Conservation (phyloP, 305 asterid species). For the Striga hermonthica region DNA sequence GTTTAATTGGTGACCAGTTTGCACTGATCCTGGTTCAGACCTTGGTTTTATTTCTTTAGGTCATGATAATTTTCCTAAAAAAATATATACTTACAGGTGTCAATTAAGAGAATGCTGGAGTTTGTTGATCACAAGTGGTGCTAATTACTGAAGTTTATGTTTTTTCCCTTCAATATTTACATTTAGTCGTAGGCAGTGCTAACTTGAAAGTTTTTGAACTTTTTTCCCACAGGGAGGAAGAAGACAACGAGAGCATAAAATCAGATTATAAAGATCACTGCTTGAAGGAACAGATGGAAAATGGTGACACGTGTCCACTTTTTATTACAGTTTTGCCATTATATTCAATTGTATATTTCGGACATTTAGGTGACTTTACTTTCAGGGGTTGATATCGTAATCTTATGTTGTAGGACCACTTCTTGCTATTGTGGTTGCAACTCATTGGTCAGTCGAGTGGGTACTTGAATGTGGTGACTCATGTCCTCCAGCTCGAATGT, state of each 20-base stretch:
- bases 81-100: conserved; percentile 49
- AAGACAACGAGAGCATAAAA: conserved; percentile 55
- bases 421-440: too few relatives aligned
- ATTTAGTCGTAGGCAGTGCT: background rate
- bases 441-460: too few relatives aligned
- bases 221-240: conserved; percentile 53
- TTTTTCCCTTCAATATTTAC: conserved; percentile 14
- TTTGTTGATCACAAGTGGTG: conserved; percentile 68
- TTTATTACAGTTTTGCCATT: too few relatives aligned
- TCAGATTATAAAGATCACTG: conserved; percentile 55
- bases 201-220: conserved; percentile 17
- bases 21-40: too few relatives aligned
- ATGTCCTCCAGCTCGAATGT: too few relatives aligned
- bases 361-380: too few relatives aligned
- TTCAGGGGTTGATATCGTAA: too few relatives aligned
- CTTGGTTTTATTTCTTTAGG: too few relatives aligned
- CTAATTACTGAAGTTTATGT: conserved; percentile 14
- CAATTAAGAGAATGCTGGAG: conserved; percentile 71
- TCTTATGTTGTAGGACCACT: too few relatives aligned
- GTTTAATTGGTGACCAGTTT: background rate
- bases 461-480: too few relatives aligned
- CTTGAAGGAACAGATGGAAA: conserved; percentile 66
- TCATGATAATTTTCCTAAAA: background rate
- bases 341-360: too few relatives aligned
- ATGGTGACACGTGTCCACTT: too few relatives aligned